Conservation (phyloP, 2,329 filamentous ascomycete genomes). For the Sclerotiophoma versabilis region DNA sequence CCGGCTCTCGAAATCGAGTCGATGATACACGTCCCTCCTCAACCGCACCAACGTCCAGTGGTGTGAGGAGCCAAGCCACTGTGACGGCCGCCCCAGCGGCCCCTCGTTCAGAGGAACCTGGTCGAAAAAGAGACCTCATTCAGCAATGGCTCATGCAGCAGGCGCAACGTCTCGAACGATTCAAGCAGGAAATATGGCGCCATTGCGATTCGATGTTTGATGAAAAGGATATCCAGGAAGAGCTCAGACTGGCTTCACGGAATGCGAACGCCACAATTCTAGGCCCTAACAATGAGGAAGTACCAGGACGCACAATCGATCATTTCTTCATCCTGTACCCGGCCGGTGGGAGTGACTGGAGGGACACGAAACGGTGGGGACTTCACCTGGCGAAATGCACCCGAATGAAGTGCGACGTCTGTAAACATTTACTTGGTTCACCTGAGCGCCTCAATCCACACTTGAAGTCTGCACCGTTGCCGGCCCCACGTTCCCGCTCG, state of each 20-base stretch:
- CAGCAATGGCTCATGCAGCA: conserved; percentile 3
- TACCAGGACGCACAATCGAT: conserved; percentile 2
- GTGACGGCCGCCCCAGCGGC: background rate
- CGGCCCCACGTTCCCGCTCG: background rate
- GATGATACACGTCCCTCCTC: background rate
- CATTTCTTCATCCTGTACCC: conserved; percentile 5
- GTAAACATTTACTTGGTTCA: too few species aligned
- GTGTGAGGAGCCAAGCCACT: background rate
- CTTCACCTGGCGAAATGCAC: background rate
- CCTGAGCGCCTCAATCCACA: background rate
- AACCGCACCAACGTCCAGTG: background rate
- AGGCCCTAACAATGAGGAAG: background rate
- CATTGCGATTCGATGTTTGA: conserved; percentile 7
- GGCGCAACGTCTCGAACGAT: background rate
- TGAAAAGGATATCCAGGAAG: background rate
- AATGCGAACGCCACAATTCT: background rate
- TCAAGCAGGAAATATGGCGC: background rate
- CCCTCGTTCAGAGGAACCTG: background rate
- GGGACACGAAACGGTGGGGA: conserved; percentile 7
- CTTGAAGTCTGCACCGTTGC: background rate
- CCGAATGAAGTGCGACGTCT: background rate
- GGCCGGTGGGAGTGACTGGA: conserved; percentile 10
- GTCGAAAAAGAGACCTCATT: background rate
- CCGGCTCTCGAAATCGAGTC: background rate
- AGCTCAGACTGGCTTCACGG: background rate